phyloP scores from a whole-genome alignment of 495 filamentous ascomycete genomes.

The Penicillium odoratum region DNA sequence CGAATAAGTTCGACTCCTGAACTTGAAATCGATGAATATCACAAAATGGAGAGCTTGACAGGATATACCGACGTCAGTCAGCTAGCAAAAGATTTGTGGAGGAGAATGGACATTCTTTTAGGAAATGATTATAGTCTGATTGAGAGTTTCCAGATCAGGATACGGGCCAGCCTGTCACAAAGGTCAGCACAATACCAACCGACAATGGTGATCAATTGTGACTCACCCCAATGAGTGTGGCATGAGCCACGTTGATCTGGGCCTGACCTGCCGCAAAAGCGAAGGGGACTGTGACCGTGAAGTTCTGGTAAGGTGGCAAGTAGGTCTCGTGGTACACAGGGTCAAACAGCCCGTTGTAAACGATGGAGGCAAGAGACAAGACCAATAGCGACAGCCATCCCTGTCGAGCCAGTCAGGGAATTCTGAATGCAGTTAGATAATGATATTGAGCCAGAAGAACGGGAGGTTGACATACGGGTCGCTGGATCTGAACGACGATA shows the following conservation, averaged over 20 bases:
- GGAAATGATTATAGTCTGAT: background rate
- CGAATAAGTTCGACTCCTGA: background rate
- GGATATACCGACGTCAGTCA: background rate
- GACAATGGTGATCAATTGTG: background rate
- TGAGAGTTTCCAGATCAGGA: background rate
- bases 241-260: slow-evolving; percentile 4
- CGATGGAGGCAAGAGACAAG: background rate
- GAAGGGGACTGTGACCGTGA: background rate
- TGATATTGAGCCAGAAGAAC: background rate
- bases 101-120: background rate
- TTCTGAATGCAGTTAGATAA: background rate
- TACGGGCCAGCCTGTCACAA: background rate
- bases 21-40: background rate
- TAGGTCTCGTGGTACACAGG: slow-evolving; percentile 3
- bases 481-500: background rate
- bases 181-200: background rate
- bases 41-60: background rate
- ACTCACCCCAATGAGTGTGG: slow-evolving; percentile 3
- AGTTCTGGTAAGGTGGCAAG: slow-evolving; percentile 4
- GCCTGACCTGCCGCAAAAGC: background rate
- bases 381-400: slow-evolving; percentile 1
- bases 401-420: background rate
- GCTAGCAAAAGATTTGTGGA: background rate
- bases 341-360: slow-evolving; percentile 1
- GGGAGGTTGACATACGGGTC: background rate